Base-by-base conservation (phyloP, 257 asterid species). In the Solanum corneliomulleri region DNA sequence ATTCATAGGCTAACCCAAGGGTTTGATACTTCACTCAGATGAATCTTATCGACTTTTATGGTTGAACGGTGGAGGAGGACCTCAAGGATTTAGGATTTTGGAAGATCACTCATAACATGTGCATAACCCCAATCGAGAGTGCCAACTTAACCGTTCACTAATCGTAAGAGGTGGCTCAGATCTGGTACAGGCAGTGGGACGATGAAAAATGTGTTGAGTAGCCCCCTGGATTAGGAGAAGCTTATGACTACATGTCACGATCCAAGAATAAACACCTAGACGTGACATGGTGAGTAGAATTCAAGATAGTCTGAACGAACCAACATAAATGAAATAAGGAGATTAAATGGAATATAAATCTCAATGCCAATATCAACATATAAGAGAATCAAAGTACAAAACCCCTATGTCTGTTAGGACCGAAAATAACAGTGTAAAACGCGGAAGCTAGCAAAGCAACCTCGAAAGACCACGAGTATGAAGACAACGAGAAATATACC, bases 331-430 rank as follows among this genome's bases (percentile, higher is more conserved):
- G 7, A 56, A 9, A 56, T 18, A 56, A 56, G 1, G 64, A 56
- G n/a, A 18, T n/a, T 56, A 18, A 52, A 10, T n/a, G 1, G 21
- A 18, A 1, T 2, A 18, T 56, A 56, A 56, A 56, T 56, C 64
- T 56, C n/a, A 27, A 18, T 9, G 11, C 2, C n/a, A 18, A 18
- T 9, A n/a, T 56, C n/a, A 56, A 56, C 64, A 56, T 56, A 18
- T 7, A 56, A 56, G 64, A 56, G n/a, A 56, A 56, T 56, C 21
- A 1, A 11, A 56, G 95, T 44, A 89, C 93, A 31, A 98, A 99
- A 4, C 18, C n/a, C 7, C 16, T 18, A 52, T 3, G 35, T 33
- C n/a, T n/a, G n/a, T n/a, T n/a, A n/a, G n/a, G n/a, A n/a, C n/a
- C n/a, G n/a, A n/a, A n/a, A n/a, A n/a, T n/a, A n/a, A n/a, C n/a